Percentiles rank a stretch among this genome's conserved stretches.
phyloP scores from a whole-genome alignment of 139 green algal genomes.

The Mesotaenium endlicherianum region DNA sequence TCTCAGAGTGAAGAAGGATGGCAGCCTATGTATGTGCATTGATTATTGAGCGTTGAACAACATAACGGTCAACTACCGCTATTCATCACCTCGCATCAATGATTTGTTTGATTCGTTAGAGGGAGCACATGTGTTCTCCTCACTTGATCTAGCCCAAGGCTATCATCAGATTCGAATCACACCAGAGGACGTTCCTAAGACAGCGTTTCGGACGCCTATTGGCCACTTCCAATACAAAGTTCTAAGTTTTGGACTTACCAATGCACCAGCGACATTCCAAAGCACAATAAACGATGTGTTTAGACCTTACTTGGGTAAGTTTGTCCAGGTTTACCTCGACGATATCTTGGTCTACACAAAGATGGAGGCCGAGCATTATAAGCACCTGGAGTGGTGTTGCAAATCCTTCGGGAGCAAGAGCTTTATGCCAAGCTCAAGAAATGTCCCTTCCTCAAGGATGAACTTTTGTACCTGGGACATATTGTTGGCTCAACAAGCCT shows the following conservation, averaged over 20 bases:
- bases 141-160: slow-evolving; percentile 19
- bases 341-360: slow-evolving; percentile 49
- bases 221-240: slow-evolving; percentile 39
- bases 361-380: background rate
- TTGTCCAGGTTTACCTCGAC: slow-evolving; percentile 62
- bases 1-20: slow-evolving; percentile 63
- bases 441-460: slow-evolving; percentile 45
- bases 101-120: slow-evolving; percentile 14
- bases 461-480: slow-evolving; percentile 55
- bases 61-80: slow-evolving; percentile 58
- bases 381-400: slow-evolving; percentile 39
- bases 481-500: slow-evolving; percentile 47
- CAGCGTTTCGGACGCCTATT: slow-evolving; percentile 30
- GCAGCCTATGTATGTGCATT: slow-evolving; percentile 57
- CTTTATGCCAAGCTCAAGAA: slow-evolving; percentile 58
- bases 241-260: slow-evolving; percentile 31
- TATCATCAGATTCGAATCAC: slow-evolving; percentile 47
- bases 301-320: slow-evolving; percentile 49
- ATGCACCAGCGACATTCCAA: slow-evolving; percentile 46
- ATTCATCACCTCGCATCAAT: slow-evolving; percentile 20
- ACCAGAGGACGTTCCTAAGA: slow-evolving; percentile 34
- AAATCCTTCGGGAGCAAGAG: slow-evolving; percentile 47
- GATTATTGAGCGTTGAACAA: slow-evolving; percentile 64
- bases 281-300: slow-evolving; percentile 58
- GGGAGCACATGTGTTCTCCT: slow-evolving; percentile 4